phyloP scores from a whole-genome alignment of 768 basidiomycete genomes.

The Pholiota microspora region DNA sequence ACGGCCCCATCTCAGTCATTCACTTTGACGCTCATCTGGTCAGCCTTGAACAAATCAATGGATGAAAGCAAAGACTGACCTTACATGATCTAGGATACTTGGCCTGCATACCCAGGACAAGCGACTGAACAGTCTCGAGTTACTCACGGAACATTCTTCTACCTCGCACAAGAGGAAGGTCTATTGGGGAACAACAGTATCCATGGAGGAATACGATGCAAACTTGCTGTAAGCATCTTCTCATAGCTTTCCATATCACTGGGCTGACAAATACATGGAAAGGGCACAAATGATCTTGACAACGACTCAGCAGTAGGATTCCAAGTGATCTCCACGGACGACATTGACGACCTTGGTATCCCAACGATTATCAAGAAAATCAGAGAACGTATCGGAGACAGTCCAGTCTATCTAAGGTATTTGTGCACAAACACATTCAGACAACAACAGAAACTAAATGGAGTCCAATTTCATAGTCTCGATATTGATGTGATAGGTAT shows the following conservation, averaged over 20 bases:
- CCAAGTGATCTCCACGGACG: conserved; percentile 74
- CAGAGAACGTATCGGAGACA: conserved; percentile 65
- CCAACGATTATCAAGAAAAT: conserved; percentile 69
- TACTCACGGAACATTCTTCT: conserved; percentile 88
- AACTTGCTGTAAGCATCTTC: conserved; percentile 41
- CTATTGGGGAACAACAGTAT: conserved; percentile 75
- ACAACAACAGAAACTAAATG: neutral
- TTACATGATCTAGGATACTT: conserved; percentile 56
- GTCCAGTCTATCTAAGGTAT: conserved; percentile 74
- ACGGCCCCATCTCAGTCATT: conserved; percentile 80
- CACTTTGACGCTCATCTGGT: conserved; percentile 74
- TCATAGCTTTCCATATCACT: conserved; percentile 22
- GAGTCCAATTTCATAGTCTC: conserved; percentile 39
- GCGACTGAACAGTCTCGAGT: conserved; percentile 61
- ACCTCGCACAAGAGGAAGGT: conserved; percentile 74
- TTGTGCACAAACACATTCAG: too few relatives aligned
- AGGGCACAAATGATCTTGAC: conserved; percentile 63
- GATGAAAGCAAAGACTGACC: too few relatives aligned
- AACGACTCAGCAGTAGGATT: conserved; percentile 77
- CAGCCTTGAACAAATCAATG: too few relatives aligned
- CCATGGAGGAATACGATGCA: conserved; percentile 85
- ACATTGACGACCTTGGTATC: conserved; percentile 80
- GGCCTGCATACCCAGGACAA: conserved; percentile 55
- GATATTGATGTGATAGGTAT: conserved; percentile 83
- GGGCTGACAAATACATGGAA: neutral